These are phyloP conservation scores for Arabidopsis hybrid DNA, from an alignment of 441 rosid genomes.

Conservation along the genomic window DNA sequence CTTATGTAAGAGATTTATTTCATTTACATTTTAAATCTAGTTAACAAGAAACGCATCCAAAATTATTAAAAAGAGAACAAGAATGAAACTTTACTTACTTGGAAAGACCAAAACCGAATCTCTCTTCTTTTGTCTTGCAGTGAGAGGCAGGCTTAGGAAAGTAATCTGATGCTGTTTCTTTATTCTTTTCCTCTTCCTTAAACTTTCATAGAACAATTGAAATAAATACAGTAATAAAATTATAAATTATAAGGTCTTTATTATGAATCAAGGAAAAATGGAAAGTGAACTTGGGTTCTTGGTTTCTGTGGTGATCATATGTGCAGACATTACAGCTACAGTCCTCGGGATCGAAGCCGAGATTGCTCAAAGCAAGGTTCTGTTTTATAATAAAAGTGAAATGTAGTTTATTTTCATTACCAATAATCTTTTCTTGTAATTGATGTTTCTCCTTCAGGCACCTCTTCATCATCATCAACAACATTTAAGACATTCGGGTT, in stretches of 20 bases:
- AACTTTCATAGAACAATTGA: slow-evolving; percentile 26
- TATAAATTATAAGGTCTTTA: background rate
- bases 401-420: background rate
- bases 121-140: slow-evolving; percentile 35
- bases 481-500: slow-evolving; percentile 59
- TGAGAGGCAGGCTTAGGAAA: slow-evolving; percentile 38
- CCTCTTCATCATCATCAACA: slow-evolving; percentile 49
- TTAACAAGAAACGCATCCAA: slow-evolving; percentile 32
- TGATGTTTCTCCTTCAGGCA: slow-evolving; percentile 24
- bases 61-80: background rate
- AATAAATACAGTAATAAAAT: slow-evolving; percentile 30
- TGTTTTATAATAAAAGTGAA: background rate
- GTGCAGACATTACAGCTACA: slow-evolving; percentile 76
- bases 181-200: slow-evolving; percentile 35
- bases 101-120: slow-evolving; percentile 38
- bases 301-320: slow-evolving; percentile 71
- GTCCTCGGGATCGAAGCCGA: slow-evolving; percentile 90
- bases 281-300: slow-evolving; percentile 58
- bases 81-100: slow-evolving; percentile 38
- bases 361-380: slow-evolving; percentile 73
- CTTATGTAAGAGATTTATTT: background rate
- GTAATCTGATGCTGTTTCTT: slow-evolving; percentile 39
- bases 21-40: background rate
- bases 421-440: background rate
- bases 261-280: slow-evolving; percentile 44